Evolutionary conservation across 805 yeast species (phyloP).

Genomic region (Ogataea zsoltii): DNA sequence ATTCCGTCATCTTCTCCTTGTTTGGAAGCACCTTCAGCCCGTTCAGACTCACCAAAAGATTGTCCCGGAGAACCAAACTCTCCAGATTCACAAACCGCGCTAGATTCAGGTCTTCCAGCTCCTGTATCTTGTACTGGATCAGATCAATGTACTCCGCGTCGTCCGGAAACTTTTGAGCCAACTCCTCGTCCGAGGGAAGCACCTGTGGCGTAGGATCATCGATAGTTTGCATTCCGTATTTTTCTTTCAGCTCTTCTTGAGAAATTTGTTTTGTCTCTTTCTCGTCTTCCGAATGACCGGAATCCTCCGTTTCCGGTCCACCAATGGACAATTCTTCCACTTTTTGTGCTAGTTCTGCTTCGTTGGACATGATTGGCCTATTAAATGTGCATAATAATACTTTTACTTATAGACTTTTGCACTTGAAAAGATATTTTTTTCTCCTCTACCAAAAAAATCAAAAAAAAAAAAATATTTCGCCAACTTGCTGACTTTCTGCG

Average conservation of each 20-base stretch:
- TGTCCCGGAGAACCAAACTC: slow-evolving; percentile 76
- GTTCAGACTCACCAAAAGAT: slow-evolving; percentile 70
- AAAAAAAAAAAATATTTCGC: neutral
- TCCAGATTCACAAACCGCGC: slow-evolving; percentile 57
- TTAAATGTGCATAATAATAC: too few species aligned
- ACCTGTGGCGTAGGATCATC: slow-evolving; percentile 49
- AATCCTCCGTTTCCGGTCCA: neutral
- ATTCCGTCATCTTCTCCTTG: slow-evolving; percentile 59
- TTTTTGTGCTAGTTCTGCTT: neutral
- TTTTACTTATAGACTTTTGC: too few species aligned
- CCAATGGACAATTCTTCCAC: neutral
- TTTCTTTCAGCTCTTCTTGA: slow-evolving; percentile 21
- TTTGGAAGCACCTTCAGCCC: slow-evolving; percentile 61
- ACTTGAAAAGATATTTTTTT: too few species aligned
- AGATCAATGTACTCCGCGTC: slow-evolving; percentile 64
- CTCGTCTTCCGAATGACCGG: slow-evolving; percentile 12
- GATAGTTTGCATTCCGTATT: slow-evolving; percentile 32
- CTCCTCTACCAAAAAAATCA: neutral
- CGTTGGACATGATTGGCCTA: slow-evolving; percentile 1
- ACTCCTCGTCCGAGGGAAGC: slow-evolving; percentile 68
- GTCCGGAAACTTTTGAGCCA: slow-evolving; percentile 55
- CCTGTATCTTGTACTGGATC: slow-evolving; percentile 66
- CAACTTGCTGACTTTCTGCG: neutral
- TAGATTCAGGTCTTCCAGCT: slow-evolving; percentile 62
- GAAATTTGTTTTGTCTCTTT: slow-evolving; percentile 5